These are phyloP conservation scores for Polyporus tsugae DNA, from an alignment of 1,284 basidiomycete species.

Conservation along the genomic window DNA sequence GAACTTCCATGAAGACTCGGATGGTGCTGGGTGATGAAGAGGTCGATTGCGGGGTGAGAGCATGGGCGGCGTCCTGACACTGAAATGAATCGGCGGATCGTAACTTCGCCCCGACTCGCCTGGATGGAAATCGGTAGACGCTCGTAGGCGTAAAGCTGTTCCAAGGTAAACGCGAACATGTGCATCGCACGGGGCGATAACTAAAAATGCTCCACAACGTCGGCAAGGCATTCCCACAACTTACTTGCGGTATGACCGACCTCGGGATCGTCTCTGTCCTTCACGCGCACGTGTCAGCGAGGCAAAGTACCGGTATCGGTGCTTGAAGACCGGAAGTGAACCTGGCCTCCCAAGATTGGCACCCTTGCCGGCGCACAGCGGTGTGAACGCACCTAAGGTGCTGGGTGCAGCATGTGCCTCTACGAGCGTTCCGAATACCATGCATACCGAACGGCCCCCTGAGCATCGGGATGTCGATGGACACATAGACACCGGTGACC, in stretches of 20 bases:
- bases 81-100: not conserved
- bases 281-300: constrained; percentile 19
- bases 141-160: not conserved
- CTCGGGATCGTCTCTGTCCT: constrained; percentile 41
- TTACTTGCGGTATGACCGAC: constrained; percentile 36
- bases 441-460: not conserved
- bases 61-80: not conserved
- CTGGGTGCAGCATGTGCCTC: constrained; percentile 31
- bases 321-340: constrained; percentile 25
- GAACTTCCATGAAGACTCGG: not conserved
- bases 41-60: not conserved
- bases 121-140: not conserved
- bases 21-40: not conserved
- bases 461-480: not conserved
- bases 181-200: not conserved
- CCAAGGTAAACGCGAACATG: not conserved
- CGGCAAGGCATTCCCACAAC: constrained; percentile 51
- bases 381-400: constrained; percentile 40
- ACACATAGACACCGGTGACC: not conserved
- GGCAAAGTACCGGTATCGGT: not conserved
- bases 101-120: not conserved
- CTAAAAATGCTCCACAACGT: constrained; percentile 26
- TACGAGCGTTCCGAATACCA: not conserved
- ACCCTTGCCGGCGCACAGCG: constrained; percentile 42
- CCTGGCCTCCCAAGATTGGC: constrained; percentile 37